Evolutionary conservation across 2,329 filamentous ascomycete genomes (phyloP).

Genomic region (Stylonectria norvegica): DNA sequence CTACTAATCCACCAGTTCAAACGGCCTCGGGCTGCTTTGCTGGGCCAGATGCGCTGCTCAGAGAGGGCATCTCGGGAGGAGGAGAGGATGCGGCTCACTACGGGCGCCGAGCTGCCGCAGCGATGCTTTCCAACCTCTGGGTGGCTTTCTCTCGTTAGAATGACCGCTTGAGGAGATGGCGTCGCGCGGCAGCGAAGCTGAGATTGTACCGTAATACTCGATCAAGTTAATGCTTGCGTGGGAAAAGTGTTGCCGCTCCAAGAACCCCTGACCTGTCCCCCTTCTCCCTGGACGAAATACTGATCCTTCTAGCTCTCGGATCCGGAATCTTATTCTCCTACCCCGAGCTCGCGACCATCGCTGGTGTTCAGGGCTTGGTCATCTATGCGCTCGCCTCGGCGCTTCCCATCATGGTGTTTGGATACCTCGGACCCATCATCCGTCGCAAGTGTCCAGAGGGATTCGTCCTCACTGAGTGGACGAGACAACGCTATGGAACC

Average conservation of each 20-base stretch:
- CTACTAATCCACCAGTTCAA: conserved; percentile 22
- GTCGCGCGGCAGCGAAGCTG: conserved; percentile 64
- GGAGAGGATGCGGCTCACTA: conserved; percentile 68
- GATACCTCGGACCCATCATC: conserved; percentile 71
- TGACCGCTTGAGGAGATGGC: conserved; percentile 36
- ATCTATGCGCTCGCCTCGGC: conserved; percentile 72
- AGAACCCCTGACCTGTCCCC: conserved; percentile 30
- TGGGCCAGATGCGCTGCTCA: conserved; percentile 14
- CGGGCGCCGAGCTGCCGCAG: conserved; percentile 69
- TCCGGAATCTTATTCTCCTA: conserved; percentile 82
- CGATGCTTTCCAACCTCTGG: conserved; percentile 50
- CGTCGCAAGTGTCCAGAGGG: conserved; percentile 76
- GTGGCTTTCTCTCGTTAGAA: too few species aligned
- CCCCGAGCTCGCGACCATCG: conserved; percentile 73
- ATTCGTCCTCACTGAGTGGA: conserved; percentile 83
- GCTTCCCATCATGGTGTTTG: conserved; percentile 71
- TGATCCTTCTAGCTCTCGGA: conserved; percentile 66
- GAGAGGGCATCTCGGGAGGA: conserved; percentile 29
- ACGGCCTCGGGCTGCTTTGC: not conserved
- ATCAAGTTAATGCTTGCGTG: conserved; percentile 99
- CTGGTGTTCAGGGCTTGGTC: conserved; percentile 74
- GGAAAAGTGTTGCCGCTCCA: conserved; percentile 92
- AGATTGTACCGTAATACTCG: conserved; percentile 96
- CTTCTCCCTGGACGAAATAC: conserved; percentile 27
- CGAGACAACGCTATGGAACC: conserved; percentile 70